A percentile compares a stretch with the other conserved stretches of the same genome.
Conservation (phyloP, 163 green algal genomes). For the Chloromonas sp. region DNA sequence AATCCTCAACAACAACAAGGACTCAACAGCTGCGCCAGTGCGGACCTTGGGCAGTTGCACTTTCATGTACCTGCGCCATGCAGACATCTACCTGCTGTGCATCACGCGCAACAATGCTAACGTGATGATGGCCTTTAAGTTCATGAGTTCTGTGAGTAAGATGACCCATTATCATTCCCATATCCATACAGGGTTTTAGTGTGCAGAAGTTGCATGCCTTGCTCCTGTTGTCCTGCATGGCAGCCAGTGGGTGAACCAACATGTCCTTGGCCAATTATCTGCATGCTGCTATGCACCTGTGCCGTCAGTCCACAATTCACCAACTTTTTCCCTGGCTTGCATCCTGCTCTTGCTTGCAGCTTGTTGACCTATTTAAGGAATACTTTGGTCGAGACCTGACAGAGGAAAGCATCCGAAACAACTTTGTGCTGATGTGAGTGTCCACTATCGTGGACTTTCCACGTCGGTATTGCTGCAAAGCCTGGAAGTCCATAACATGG, state of each 20-base stretch:
- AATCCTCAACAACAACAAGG: constrained; percentile 70
- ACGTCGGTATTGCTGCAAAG: too few relatives aligned
- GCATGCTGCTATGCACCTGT: too few relatives aligned
- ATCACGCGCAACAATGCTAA: constrained; percentile 86
- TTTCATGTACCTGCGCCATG: constrained; percentile 72
- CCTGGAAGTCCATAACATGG: too few relatives aligned
- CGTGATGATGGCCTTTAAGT: constrained; percentile 84
- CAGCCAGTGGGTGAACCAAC: neutral
- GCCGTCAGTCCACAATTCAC: too few relatives aligned
- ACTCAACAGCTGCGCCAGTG: constrained; percentile 47
- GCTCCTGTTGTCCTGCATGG: neutral
- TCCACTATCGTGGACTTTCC: neutral
- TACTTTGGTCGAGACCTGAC: constrained; percentile 89
- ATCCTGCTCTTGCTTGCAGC: constrained; percentile 36
- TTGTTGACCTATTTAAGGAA: constrained; percentile 79
- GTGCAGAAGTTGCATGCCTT: neutral
- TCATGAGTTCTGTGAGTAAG: constrained; percentile 68
- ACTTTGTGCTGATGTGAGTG: constrained; percentile 80
- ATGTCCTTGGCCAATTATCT: neutral
- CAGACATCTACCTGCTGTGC: constrained; percentile 81
- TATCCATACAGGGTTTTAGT: too few relatives aligned
- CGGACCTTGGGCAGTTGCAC: constrained; percentile 63
- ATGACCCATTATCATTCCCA: neutral
- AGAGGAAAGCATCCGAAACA: constrained; percentile 73
- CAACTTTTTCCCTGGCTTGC: too few relatives aligned